phyloP scores from a whole-genome alignment of 257 asterid species.

The Galeopsis tetrahit region DNA sequence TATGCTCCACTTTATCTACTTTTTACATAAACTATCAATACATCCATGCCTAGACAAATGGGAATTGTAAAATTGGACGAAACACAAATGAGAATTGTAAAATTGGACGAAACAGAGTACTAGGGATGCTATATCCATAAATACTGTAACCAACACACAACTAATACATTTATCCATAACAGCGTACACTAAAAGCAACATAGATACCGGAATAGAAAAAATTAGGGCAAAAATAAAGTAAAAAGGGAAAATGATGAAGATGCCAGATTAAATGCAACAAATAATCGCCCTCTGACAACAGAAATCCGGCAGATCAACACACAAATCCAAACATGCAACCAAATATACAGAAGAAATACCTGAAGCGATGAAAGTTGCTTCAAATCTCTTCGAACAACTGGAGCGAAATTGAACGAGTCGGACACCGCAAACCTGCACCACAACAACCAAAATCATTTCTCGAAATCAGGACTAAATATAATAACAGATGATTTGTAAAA shows the following conservation, averaged over 20 bases:
- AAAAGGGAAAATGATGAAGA: slow-evolving; percentile 3
- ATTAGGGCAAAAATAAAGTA: slow-evolving; percentile 32
- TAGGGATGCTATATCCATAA: slow-evolving; percentile 11
- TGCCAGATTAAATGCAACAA: slow-evolving; percentile 10
- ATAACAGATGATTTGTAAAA: background rate
- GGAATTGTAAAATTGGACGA: too few relatives aligned
- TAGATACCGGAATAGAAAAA: slow-evolving; percentile 10
- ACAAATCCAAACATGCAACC: slow-evolving; percentile 24
- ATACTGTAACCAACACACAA: background rate
- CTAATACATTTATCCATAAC: slow-evolving; percentile 4
- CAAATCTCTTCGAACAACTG: slow-evolving; percentile 18
- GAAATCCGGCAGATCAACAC: slow-evolving; percentile 10
- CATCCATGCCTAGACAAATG: too few relatives aligned
- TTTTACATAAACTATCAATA: too few relatives aligned
- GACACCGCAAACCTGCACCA: slow-evolving; percentile 39
- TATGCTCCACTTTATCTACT: too few relatives aligned
- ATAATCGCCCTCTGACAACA: background rate
- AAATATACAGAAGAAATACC: slow-evolving; percentile 33
- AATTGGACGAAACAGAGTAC: background rate
- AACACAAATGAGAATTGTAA: too few relatives aligned
- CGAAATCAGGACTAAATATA: background rate
- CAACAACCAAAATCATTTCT: slow-evolving; percentile 5
- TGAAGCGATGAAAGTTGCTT: background rate
- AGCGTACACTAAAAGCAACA: background rate
- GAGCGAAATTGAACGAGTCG: background rate